phyloP scores from a whole-genome alignment of 192 early-diverging fungal genomes.

The Linnemannia elongata region DNA sequence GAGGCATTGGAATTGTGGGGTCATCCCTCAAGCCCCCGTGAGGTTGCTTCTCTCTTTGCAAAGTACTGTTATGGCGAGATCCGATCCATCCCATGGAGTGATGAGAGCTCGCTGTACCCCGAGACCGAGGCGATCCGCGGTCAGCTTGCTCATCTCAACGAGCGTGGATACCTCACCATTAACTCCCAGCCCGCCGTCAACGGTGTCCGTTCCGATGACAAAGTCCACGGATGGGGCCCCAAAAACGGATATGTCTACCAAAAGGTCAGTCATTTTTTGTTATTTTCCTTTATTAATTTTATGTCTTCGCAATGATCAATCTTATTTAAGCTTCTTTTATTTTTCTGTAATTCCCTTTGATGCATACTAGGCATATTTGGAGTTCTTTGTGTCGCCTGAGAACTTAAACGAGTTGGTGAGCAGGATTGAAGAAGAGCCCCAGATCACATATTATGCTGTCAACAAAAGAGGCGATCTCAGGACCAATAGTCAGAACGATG shows the following conservation, averaged over 20 bases:
- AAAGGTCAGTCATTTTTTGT: conserved; percentile 64
- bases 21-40: conserved; percentile 71
- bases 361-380: conserved; percentile 82
- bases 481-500: conserved; percentile 89
- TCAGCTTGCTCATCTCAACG: conserved; percentile 79
- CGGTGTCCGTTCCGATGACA: conserved; percentile 81
- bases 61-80: conserved; percentile 87
- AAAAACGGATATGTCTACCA: conserved; percentile 97
- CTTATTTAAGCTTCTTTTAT: neutral
- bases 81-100: conserved; percentile 92
- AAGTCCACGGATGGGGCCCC: conserved; percentile 95
- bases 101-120: conserved; percentile 73
- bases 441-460: conserved; percentile 93
- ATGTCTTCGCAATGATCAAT: neutral
- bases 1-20: conserved; percentile 87
- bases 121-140: conserved; percentile 81
- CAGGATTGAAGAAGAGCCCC: conserved; percentile 74
- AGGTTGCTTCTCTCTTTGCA: conserved; percentile 85
- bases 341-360: neutral
- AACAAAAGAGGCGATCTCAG: conserved; percentile 88
- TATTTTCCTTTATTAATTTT: neutral
- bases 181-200: conserved; percentile 98
- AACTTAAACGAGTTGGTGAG: conserved; percentile 78
- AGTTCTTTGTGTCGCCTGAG: conserved; percentile 88
- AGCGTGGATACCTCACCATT: conserved; percentile 89